Conservation (phyloP, 768 basidiomycete species). For the Agrocybe praecox region DNA sequence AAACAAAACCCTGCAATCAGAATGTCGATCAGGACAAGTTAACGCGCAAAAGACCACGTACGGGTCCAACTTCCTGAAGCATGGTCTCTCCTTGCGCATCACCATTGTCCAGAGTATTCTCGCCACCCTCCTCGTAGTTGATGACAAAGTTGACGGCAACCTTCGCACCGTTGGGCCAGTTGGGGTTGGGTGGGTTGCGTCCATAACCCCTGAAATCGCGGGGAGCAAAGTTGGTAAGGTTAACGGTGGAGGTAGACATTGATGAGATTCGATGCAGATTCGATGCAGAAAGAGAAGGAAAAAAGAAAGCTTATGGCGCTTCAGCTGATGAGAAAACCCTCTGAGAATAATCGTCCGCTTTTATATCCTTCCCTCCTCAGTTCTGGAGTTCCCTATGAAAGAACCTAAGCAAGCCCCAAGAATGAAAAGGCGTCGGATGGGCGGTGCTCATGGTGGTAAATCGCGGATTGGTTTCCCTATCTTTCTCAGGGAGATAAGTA, state of each 20-base stretch:
- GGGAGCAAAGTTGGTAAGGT: conserved; percentile 15
- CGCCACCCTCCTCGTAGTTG: conserved; percentile 20
- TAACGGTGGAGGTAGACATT: conserved; percentile 2
- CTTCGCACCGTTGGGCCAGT: conserved; percentile 19
- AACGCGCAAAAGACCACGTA: not conserved
- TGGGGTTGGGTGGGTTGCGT: conserved; percentile 17
- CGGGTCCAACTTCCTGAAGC: conserved; percentile 16
- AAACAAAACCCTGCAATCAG: not conserved
- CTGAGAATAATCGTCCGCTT: not conserved
- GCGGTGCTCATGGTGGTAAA: not conserved
- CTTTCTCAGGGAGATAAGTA: no score
- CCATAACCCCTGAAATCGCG: conserved; percentile 17
- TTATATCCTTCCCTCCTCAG: not conserved
- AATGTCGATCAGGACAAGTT: not conserved
- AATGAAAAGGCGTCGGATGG: not conserved
- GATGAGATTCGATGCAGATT: no score
- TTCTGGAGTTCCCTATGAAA: not conserved
- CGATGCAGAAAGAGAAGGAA: not conserved
- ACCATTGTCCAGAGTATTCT: conserved; percentile 18
- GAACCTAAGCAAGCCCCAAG: not conserved
- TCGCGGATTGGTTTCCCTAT: no score
- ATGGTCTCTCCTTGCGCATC: conserved; percentile 14
- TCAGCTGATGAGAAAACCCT: not conserved
- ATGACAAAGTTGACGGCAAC: conserved; percentile 20
- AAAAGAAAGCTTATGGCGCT: not conserved